A percentile compares a stretch with the other conserved stretches of the same genome.
These are phyloP conservation scores for Castanea mollissima DNA, from an alignment of 306 rosid genomes.

Conservation along the genomic window DNA sequence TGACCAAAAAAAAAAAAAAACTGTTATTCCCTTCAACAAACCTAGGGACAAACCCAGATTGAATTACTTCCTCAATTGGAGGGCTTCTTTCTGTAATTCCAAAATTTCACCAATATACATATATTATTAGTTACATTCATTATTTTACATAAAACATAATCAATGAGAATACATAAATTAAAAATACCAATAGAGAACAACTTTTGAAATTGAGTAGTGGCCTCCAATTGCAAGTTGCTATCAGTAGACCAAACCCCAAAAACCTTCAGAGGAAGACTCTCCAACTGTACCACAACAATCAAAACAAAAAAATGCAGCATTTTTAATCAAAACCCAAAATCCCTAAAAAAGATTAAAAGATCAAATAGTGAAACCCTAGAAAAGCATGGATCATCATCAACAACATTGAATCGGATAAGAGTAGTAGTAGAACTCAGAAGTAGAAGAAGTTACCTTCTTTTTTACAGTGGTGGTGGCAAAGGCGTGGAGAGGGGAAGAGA, in stretches of 20 bases:
- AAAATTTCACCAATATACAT: neutral
- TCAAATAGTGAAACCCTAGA: slow-evolving; percentile 9
- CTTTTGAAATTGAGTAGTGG: slow-evolving; percentile 82
- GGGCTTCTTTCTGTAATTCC: slow-evolving; percentile 68
- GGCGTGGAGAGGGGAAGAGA: slow-evolving; percentile 42
- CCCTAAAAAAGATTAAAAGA: neutral
- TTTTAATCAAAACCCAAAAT: neutral
- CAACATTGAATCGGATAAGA: neutral
- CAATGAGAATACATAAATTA: neutral
- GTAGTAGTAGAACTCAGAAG: too few relatives aligned
- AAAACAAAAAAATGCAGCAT: slow-evolving; percentile 7
- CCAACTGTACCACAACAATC: slow-evolving; percentile 47
- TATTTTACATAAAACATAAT: slow-evolving; percentile 2
- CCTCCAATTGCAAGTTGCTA: slow-evolving; percentile 65
- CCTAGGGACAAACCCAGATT: slow-evolving; percentile 84
- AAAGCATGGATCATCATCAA: slow-evolving; percentile 10
- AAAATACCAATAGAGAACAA: slow-evolving; percentile 74
- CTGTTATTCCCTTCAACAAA: slow-evolving; percentile 42
- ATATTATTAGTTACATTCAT: neutral
- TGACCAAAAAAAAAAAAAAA: too few relatives aligned
- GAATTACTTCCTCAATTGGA: slow-evolving; percentile 92
- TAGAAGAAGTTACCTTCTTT: slow-evolving; percentile 37
- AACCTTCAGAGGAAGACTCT: slow-evolving; percentile 85
- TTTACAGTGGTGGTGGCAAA: slow-evolving; percentile 40
- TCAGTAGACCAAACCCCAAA: slow-evolving; percentile 75